phyloP scores from a whole-genome alignment of 768 basidiomycete species.

The Lactifluus pinguis region DNA sequence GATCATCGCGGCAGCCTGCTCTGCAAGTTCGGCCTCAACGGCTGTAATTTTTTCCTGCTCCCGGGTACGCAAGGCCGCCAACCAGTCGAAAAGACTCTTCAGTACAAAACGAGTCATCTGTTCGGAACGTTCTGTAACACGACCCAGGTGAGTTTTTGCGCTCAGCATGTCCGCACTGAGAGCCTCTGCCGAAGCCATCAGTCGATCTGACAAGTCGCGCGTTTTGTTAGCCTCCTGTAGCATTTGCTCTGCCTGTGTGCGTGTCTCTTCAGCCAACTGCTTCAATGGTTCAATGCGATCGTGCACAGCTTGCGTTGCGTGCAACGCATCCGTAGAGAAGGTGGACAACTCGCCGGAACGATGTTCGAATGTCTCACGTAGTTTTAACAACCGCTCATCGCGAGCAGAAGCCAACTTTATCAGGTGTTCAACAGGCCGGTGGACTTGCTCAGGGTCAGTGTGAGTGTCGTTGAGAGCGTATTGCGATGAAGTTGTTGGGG shows the following conservation, averaged over 20 bases:
- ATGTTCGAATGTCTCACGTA: not conserved
- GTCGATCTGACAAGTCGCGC: conserved; percentile 3
- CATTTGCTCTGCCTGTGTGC: conserved; percentile 4
- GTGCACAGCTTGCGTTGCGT: not conserved
- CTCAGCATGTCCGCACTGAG: not conserved
- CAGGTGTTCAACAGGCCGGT: conserved; percentile 3
- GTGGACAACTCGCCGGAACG: conserved; percentile 10
- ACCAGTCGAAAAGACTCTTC: not conserved
- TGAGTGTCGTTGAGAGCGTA: not conserved
- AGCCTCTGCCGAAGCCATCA: not conserved
- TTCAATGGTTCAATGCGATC: not conserved
- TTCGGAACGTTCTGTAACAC: not conserved
- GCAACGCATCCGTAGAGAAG: not conserved
- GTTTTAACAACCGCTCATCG: conserved; percentile 2
- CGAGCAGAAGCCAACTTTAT: conserved; percentile 1
- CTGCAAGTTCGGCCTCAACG: conserved; percentile 2
- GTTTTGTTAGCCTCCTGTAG: conserved; percentile 7
- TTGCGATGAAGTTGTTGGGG: not conserved
- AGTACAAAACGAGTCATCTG: conserved; percentile 1
- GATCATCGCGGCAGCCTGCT: not conserved
- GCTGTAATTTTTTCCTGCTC: not conserved
- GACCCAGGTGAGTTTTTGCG: not conserved
- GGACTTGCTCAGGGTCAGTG: not conserved
- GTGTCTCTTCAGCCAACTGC: not conserved
- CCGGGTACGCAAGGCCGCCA: not conserved